phyloP scores from a whole-genome alignment of 441 rosid species.

The Geranium incanum region DNA sequence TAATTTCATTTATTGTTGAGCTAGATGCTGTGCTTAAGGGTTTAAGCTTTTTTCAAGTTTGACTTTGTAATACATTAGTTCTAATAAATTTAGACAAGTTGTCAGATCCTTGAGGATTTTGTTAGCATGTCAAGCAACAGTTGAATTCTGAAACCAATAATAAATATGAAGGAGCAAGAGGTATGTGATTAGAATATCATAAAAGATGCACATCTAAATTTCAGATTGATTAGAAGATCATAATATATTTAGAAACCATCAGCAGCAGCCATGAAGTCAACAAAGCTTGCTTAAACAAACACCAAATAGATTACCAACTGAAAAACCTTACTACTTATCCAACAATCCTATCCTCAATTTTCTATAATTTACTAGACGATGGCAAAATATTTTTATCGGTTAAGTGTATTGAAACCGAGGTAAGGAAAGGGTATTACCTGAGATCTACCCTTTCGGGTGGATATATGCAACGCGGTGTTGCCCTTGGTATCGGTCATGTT shows the following conservation, averaged over 20 bases:
- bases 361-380: no score
- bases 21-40: neutral
- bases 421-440: conserved; percentile 30
- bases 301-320: neutral
- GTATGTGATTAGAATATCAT: neutral
- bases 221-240: neutral
- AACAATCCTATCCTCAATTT: no score
- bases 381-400: neutral
- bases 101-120: conserved; percentile 11
- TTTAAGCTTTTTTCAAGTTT: neutral
- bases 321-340: no score
- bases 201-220: neutral
- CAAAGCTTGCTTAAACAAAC: neutral
- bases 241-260: neutral
- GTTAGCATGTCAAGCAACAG: conserved; percentile 20
- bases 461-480: conserved; percentile 71
- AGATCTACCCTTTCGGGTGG: conserved; percentile 70
- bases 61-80: neutral
- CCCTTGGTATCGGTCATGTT: conserved; percentile 78
- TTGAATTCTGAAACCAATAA: conserved; percentile 8
- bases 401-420: neutral
- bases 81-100: conserved; percentile 5
- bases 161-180: neutral
- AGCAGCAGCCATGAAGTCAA: neutral
- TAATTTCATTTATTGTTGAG: neutral